These are phyloP conservation scores for Butyriboletus appendiculatus DNA, from an alignment of 1,284 basidiomycete species.

Conservation along the genomic window DNA sequence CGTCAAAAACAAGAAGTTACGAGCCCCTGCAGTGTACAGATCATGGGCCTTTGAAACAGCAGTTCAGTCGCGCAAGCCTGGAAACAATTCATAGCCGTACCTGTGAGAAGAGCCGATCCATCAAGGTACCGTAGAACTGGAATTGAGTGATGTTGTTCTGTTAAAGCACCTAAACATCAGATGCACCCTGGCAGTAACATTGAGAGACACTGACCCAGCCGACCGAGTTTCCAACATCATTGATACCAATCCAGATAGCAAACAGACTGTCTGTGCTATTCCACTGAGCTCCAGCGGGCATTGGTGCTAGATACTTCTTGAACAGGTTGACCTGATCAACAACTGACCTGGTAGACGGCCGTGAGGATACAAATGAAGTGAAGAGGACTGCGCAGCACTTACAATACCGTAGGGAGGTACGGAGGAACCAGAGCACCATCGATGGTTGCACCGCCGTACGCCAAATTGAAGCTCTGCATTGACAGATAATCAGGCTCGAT, in stretches of 20 bases:
- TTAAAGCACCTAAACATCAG: not conserved
- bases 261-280: conserved; percentile 56
- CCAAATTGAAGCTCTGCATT: conserved; percentile 56
- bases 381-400: conserved; percentile 13
- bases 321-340: conserved; percentile 65
- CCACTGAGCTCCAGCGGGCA: conserved; percentile 55
- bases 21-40: conserved; percentile 54
- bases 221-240: conserved; percentile 58
- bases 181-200: not conserved
- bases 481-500: not conserved
- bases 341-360: conserved; percentile 45
- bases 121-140: conserved; percentile 51
- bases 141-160: conserved; percentile 57
- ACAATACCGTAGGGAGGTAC: conserved; percentile 57
- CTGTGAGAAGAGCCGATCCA: conserved; percentile 59
- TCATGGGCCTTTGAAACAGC: conserved; percentile 46
- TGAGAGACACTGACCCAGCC: conserved; percentile 44
- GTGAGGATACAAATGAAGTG: not conserved
- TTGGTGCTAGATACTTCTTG: conserved; percentile 49
- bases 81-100: conserved; percentile 29
- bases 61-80: not conserved
- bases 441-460: conserved; percentile 62
- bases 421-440: conserved; percentile 60
- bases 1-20: conserved; percentile 66
- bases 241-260: conserved; percentile 68